Evolutionary conservation across 169 alveolate genomes (phyloP).

Genomic region (Eimeria maxima): DNA sequence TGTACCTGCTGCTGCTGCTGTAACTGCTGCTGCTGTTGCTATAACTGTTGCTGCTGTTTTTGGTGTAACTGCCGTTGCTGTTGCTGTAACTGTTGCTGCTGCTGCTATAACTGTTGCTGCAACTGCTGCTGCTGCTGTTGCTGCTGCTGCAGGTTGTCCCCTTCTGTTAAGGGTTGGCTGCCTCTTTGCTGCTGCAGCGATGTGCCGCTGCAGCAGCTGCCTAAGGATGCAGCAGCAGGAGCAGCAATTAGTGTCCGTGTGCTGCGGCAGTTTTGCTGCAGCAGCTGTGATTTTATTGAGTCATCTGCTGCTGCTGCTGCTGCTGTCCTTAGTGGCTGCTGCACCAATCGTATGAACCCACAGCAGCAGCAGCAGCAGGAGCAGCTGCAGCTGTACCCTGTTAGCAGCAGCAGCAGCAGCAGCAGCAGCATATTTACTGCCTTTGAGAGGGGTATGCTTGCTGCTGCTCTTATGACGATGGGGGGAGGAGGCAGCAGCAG

Average conservation of each 20-base stretch:
- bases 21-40: no score
- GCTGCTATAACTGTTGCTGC: no score
- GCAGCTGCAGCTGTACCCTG: constrained; percentile 30
- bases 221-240: constrained; percentile 53
- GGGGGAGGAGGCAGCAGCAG: constrained; percentile 64
- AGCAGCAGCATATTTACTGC: constrained; percentile 51
- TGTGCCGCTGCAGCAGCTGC: constrained; percentile 70
- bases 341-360: neutral
- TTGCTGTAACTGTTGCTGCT: neutral
- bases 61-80: neutral
- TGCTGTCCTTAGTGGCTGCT: constrained; percentile 42
- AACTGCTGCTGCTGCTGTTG: constrained; percentile 45
- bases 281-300: constrained; percentile 52
- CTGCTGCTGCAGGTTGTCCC: constrained; percentile 59
- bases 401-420: constrained; percentile 66
- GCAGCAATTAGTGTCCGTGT: constrained; percentile 17
- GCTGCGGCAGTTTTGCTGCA: constrained; percentile 65
- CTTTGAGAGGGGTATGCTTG: constrained; percentile 43
- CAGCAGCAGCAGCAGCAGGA: constrained; percentile 40
- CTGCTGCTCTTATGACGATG: constrained; percentile 57
- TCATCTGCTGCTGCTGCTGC: constrained; percentile 52
- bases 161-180: constrained; percentile 62
- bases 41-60: neutral
- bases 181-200: constrained; percentile 62
- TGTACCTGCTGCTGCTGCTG: no score